A percentile compares a stretch with the other conserved stretches of the same genome.
These are phyloP conservation scores for Nigrospora osmanthi DNA, from an alignment of 2,329 filamentous ascomycete genomes.

Conservation along the genomic window DNA sequence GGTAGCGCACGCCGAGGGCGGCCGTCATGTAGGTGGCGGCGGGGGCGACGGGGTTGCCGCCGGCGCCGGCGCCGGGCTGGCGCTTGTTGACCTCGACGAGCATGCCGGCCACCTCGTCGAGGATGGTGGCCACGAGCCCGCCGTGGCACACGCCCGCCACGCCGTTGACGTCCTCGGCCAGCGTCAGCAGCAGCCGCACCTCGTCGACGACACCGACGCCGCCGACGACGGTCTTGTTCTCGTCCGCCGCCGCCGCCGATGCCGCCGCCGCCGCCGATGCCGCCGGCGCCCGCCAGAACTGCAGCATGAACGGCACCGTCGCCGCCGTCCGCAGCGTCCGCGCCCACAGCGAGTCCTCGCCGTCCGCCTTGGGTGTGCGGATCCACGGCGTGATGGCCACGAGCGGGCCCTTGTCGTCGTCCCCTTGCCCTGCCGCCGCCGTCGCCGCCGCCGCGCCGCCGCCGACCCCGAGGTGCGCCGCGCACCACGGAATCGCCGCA, in stretches of 20 bases:
- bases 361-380: conserved; percentile 25
- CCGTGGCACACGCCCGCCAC: conserved; percentile 46
- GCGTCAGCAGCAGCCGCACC: conserved; percentile 23
- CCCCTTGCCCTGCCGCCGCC: too few relatives aligned
- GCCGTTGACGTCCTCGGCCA: conserved; percentile 47
- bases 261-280: conserved; percentile 8
- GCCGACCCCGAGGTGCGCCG: conserved; percentile 23
- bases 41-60: conserved; percentile 11
- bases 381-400: conserved; percentile 14
- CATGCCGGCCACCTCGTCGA: conserved; percentile 51
- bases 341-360: conserved; percentile 45
- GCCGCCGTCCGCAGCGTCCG: conserved; percentile 40
- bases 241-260: too few relatives aligned
- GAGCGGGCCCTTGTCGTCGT: too few relatives aligned
- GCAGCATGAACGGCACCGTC: conserved; percentile 38
- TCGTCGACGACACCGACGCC: conserved; percentile 11
- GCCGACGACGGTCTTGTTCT: too few relatives aligned
- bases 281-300: conserved; percentile 29
- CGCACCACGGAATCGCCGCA: conserved; percentile 38
- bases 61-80: conserved; percentile 4
- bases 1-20: conserved; percentile 47
- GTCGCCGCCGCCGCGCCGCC: too few relatives aligned
- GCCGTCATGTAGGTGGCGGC: conserved; percentile 32
- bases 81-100: conserved; percentile 33
- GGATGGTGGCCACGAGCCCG: conserved; percentile 46